phyloP scores from a whole-genome alignment of 73 alveolate genomes.

The Tetrahymena elliotti region DNA sequence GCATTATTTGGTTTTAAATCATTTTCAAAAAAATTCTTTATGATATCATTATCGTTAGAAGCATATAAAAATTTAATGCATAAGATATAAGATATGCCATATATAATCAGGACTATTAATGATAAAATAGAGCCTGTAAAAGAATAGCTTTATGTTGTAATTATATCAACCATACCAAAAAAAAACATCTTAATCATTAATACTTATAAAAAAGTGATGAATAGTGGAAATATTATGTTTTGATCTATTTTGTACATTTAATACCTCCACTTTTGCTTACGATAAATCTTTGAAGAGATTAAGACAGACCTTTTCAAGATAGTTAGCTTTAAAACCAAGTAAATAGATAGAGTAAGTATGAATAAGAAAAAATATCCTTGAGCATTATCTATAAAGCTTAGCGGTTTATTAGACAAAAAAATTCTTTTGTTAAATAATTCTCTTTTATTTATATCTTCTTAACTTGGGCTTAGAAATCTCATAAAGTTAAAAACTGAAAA shows the following conservation, averaged over 20 bases:
- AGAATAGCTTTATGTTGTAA: background rate
- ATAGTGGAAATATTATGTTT: background rate
- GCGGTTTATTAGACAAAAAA: background rate
- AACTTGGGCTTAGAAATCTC: background rate
- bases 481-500: background rate
- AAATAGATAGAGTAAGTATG: background rate
- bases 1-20: background rate
- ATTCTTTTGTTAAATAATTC: background rate
- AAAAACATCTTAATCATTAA: background rate
- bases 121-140: background rate
- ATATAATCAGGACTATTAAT: background rate
- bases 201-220: background rate
- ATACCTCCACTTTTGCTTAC: background rate
- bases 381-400: background rate
- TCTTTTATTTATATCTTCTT: background rate
- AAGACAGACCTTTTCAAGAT: background rate
- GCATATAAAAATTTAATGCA: background rate
- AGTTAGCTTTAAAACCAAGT: background rate
- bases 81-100: background rate
- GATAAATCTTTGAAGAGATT: background rate
- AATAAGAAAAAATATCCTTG: background rate
- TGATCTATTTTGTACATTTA: background rate
- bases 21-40: background rate
- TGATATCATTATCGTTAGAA: background rate
- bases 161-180: background rate